A percentile compares a stretch with the other conserved stretches of the same genome.
Conservation (phyloP, 2,329 filamentous ascomycete genomes). For the Penicillium psychrosexuale region DNA sequence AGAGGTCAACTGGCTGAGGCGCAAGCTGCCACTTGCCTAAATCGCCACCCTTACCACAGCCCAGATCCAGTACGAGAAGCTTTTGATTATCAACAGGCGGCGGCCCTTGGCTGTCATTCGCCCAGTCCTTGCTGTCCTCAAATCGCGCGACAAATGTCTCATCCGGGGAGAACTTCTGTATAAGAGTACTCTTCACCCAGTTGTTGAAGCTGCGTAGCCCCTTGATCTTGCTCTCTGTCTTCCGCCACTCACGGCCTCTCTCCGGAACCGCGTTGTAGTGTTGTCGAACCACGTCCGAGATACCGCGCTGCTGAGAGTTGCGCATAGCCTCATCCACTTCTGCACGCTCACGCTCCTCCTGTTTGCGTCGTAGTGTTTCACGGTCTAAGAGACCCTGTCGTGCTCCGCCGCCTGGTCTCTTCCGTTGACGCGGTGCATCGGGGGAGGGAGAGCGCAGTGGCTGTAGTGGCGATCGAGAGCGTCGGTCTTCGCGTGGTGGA, state of each 20-base stretch:
- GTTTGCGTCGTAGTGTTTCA: constrained; percentile 41
- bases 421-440: constrained; percentile 41
- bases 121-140: constrained; percentile 46
- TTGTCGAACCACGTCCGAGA: constrained; percentile 82
- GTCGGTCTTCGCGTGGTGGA: constrained; percentile 27
- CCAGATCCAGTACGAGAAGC: constrained; percentile 84
- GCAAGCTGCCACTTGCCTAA: constrained; percentile 94
- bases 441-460: constrained; percentile 44
- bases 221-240: constrained; percentile 91
- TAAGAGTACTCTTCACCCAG: constrained; percentile 96
- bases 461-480: constrained; percentile 43
- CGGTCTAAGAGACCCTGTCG: constrained; percentile 39
- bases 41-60: constrained; percentile 95
- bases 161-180: constrained; percentile 89
- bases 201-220: constrained; percentile 95
- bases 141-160: constrained; percentile 64
- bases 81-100: constrained; percentile 47
- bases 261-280: constrained; percentile 97
- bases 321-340: constrained; percentile 38
- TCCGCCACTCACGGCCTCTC: constrained; percentile 89
- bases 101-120: constrained; percentile 34
- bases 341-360: constrained; percentile 45
- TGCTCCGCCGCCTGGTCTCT: constrained; percentile 47
- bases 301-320: constrained; percentile 51
- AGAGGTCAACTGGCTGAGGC: constrained; percentile 84